These are phyloP conservation scores for Hysterangium stoloniferum DNA, from an alignment of 768 basidiomycete species.

Conservation along the genomic window DNA sequence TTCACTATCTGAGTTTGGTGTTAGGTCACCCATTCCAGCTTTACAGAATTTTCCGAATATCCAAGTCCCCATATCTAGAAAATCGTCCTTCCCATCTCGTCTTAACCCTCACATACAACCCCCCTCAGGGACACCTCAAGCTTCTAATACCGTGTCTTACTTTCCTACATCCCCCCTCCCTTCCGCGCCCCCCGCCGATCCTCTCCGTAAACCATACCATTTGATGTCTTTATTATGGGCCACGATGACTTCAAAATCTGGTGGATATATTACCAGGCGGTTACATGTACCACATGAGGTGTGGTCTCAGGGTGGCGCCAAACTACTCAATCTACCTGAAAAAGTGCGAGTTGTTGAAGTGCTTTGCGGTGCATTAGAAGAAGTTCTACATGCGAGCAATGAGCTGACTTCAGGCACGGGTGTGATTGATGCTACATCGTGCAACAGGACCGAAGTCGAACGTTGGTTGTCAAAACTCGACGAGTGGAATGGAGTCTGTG, in stretches of 20 bases:
- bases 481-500: slow-evolving; percentile 72
- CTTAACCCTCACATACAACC: slow-evolving; percentile 41
- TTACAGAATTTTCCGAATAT: slow-evolving; percentile 1
- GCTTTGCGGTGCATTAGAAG: slow-evolving; percentile 70
- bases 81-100: slow-evolving; percentile 50
- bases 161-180: slow-evolving; percentile 70
- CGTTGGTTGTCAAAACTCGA: slow-evolving; percentile 72
- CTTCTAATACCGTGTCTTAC: slow-evolving; percentile 23
- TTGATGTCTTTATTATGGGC: slow-evolving; percentile 76
- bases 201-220: slow-evolving; percentile 80
- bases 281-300: slow-evolving; percentile 85
- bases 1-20: slow-evolving; percentile 28
- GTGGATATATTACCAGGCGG: slow-evolving; percentile 82
- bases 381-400: slow-evolving; percentile 63
- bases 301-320: slow-evolving; percentile 87
- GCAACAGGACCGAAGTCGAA: slow-evolving; percentile 70
- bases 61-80: slow-evolving; percentile 34
- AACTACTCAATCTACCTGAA: slow-evolving; percentile 71
- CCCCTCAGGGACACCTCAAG: slow-evolving; percentile 36
- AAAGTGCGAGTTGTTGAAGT: slow-evolving; percentile 83
- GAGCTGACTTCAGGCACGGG: slow-evolving; percentile 62
- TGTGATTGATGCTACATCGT: slow-evolving; percentile 29
- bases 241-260: slow-evolving; percentile 72
- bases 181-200: slow-evolving; percentile 59
- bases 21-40: slow-evolving; percentile 3